Evolutionary conservation across 139 green algal genomes (phyloP).

Genomic region (Bryopsis sp.): DNA sequence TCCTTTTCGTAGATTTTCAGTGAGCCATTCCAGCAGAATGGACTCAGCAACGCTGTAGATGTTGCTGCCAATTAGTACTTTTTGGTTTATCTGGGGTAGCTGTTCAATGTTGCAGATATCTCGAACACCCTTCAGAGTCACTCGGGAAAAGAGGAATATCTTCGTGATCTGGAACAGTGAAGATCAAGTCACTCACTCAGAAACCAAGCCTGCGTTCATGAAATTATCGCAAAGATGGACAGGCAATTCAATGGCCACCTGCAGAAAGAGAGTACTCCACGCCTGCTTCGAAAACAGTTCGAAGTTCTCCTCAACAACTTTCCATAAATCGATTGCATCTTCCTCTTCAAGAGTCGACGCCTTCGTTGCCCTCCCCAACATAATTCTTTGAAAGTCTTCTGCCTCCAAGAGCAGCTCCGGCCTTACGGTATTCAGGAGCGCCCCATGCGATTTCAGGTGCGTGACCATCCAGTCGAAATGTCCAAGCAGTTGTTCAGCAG

Average conservation of each 20-base stretch:
- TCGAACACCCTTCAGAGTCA: slow-evolving; percentile 44
- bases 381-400: slow-evolving; percentile 40
- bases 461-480: slow-evolving; percentile 47
- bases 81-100: not conserved
- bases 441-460: slow-evolving; percentile 50
- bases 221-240: too few relatives aligned
- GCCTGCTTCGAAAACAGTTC: slow-evolving; percentile 31
- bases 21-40: slow-evolving; percentile 58
- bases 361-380: slow-evolving; percentile 30
- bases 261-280: slow-evolving; percentile 46
- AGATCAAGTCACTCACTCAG: too few relatives aligned
- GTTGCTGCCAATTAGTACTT: slow-evolving; percentile 37
- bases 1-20: slow-evolving; percentile 27
- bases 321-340: slow-evolving; percentile 40
- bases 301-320: slow-evolving; percentile 49
- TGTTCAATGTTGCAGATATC: not conserved
- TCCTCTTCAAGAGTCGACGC: slow-evolving; percentile 34
- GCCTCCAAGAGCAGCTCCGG: slow-evolving; percentile 59
- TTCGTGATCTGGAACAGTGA: slow-evolving; percentile 47
- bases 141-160: slow-evolving; percentile 52
- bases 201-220: too few relatives aligned
- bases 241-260: too few relatives aligned
- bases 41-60: slow-evolving; percentile 52
- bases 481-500: slow-evolving; percentile 38
- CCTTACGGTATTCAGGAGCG: slow-evolving; percentile 60